These are phyloP conservation scores for Crithidia acanthocephali DNA, from an alignment of 208 protist species.

Conservation along the genomic window DNA sequence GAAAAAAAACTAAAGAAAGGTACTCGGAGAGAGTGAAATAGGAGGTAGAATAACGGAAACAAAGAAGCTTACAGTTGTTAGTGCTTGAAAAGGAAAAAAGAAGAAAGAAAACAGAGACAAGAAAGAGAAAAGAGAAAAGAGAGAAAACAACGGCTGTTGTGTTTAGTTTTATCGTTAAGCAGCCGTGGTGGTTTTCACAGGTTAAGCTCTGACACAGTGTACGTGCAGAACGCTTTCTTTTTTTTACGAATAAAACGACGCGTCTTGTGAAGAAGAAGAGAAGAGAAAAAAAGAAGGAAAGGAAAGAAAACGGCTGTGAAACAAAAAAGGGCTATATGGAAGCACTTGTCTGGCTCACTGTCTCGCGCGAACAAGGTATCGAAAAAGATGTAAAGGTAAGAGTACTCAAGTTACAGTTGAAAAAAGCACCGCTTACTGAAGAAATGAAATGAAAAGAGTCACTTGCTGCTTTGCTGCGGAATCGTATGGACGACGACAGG, in stretches of 20 bases:
- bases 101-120: constrained; percentile 9
- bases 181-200: not conserved
- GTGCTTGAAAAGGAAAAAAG: constrained; percentile 9
- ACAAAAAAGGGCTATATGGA: not conserved
- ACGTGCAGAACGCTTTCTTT: too few relatives aligned
- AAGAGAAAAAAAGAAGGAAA: constrained; percentile 6
- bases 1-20: constrained; percentile 12
- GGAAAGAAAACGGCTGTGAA: not conserved
- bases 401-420: not conserved
- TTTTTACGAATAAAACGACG: not conserved
- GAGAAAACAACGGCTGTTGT: not conserved
- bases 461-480: not conserved
- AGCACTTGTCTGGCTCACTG: too few relatives aligned
- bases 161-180: not conserved
- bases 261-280: constrained; percentile 2
- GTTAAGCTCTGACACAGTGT: not conserved
- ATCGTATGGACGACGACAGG: not conserved
- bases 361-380: not conserved
- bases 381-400: not conserved
- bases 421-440: not conserved
- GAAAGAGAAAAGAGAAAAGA: not conserved
- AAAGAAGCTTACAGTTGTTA: constrained; percentile 3
- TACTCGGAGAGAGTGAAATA: not conserved
- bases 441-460: not conserved
- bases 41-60: constrained; percentile 11